Conservation (phyloP, 2,329 filamentous ascomycete species). For the Apiospora marii region DNA sequence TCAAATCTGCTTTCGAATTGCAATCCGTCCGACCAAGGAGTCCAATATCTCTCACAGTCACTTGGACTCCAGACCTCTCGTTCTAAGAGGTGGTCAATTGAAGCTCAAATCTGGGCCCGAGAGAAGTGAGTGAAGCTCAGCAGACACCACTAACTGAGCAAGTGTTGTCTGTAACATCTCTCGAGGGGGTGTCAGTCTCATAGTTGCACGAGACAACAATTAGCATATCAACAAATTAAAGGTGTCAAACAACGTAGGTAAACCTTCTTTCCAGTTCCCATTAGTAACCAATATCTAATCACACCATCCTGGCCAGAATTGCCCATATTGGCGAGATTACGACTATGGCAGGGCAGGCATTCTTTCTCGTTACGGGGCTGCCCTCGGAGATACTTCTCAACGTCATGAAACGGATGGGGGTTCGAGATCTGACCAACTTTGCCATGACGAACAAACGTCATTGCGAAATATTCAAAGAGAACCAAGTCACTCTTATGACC, state of each 20-base stretch:
- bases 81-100: neutral
- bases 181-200: neutral
- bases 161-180: neutral
- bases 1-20: neutral
- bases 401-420: slow-evolving; percentile 54
- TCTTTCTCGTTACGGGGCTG: slow-evolving; percentile 32
- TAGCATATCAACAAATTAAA: neutral
- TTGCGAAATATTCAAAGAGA: slow-evolving; percentile 48
- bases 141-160: neutral
- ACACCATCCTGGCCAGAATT: neutral
- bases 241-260: neutral
- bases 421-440: slow-evolving; percentile 50
- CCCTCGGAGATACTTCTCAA: slow-evolving; percentile 58
- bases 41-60: neutral
- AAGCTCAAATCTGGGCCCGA: neutral
- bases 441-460: slow-evolving; percentile 49
- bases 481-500: slow-evolving; percentile 52
- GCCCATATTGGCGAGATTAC: neutral
- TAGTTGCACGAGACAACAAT: neutral
- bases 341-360: neutral
- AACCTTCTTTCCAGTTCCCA: neutral
- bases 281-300: neutral
- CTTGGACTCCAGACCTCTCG: neutral
- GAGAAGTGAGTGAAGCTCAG: neutral
- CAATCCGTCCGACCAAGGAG: neutral